Evolutionary conservation across 1,284 basidiomycete genomes (phyloP), one percentile per base, ranked within the genome.

Genomic region (Austropuccinia psidii): DNA sequence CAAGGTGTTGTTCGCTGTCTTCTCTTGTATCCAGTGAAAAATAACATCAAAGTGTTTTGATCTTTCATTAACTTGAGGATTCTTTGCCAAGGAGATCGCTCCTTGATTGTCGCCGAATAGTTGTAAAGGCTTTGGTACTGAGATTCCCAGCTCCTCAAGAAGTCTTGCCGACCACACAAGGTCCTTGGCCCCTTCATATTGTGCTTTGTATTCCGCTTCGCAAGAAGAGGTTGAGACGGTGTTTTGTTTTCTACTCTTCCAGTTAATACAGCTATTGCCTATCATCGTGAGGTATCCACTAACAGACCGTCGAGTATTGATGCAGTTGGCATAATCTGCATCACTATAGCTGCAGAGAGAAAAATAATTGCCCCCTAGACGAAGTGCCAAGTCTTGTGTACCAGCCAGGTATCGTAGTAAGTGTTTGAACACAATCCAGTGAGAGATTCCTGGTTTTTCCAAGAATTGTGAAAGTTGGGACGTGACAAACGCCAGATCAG

Each of bases 11-110:
- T 75, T 54, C 0, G 77, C 76, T 1, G 84, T 79, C 0, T 62
- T 66, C 49, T 85, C 81, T 0, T 83, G 79, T 15, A 85, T 77
- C 49, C 79, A 82, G 66, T 85, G 83, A 64, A 82, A 78, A 1
- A 75, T 74, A 19, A 84, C 78, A 52, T 83, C 79, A 49, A 85
- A 83, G 73, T 85, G 84, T 76, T 85, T 85, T 15, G 79, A 77
- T 0, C 78, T 76, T 0, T 76, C 55, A 54, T 83, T 80, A 4
- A 73, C 74, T 4, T 78, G 77, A 0, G 81, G 78, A 66, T 83
- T 81, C 7, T 80, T 45, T 0, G 82, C 77, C 0, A 85, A 74
- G 0, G 76, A 58, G 31, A 84, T 80, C 0, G 82, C 77, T 0
- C 80, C 77, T 11, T 78, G 73, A 75, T 85, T 85, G 76, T 86